These are phyloP conservation scores for Penicillium sp. DNA, from an alignment of 2,329 filamentous ascomycete species.

Conservation along the genomic window DNA sequence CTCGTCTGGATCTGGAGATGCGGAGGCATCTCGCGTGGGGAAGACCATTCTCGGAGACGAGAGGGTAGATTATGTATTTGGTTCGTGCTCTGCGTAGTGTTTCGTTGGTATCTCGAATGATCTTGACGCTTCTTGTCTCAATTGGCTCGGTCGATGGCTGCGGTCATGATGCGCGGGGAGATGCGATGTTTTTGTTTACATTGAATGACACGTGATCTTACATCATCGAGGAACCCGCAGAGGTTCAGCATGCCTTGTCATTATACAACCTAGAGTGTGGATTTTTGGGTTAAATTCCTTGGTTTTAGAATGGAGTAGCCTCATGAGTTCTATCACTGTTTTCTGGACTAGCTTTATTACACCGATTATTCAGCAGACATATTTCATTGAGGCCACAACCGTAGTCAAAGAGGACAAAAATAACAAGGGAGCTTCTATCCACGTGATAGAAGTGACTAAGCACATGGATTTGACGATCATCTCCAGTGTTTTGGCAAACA, in stretches of 20 bases:
- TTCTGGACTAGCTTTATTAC: too few relatives aligned
- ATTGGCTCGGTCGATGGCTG: too few relatives aligned
- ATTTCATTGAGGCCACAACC: too few relatives aligned
- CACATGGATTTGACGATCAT: background rate
- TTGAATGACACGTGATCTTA: slow-evolving; percentile 2
- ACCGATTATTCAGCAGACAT: too few relatives aligned
- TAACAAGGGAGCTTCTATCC: background rate
- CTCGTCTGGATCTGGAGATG: slow-evolving; percentile 28
- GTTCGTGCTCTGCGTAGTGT: too few relatives aligned
- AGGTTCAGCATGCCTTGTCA: background rate
- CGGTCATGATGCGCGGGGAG: too few relatives aligned
- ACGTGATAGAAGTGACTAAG: background rate
- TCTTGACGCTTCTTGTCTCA: background rate
- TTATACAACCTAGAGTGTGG: background rate
- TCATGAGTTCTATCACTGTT: too few relatives aligned
- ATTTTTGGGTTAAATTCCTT: too few relatives aligned
- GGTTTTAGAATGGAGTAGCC: too few relatives aligned
- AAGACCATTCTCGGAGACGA: slow-evolving; percentile 13
- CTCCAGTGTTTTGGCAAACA: background rate
- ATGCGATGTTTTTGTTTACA: background rate
- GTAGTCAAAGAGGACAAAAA: too few relatives aligned
- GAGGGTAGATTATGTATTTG: background rate
- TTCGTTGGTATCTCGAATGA: background rate
- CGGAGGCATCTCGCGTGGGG: background rate
- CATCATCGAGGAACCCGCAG: background rate